Conservation (phyloP, 2,329 filamentous ascomycete species). For the Exutisphaerella laricina region DNA sequence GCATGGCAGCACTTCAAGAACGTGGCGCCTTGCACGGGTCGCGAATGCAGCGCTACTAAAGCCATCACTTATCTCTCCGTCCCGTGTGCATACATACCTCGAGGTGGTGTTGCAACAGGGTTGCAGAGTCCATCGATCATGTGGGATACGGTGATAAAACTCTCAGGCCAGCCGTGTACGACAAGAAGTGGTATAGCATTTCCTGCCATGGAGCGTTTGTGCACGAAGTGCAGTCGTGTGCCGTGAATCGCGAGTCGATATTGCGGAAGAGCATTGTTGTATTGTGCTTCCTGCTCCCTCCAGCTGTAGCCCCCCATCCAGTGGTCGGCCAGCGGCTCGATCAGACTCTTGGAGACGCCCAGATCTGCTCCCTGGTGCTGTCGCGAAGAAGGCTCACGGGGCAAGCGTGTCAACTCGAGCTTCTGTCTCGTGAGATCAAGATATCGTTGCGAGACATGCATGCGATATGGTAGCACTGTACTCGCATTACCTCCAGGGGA, state of each 20-base stretch:
- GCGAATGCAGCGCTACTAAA: no score
- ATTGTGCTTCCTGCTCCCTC: constrained; percentile 52
- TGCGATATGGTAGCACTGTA: constrained; percentile 25
- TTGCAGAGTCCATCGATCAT: constrained; percentile 52
- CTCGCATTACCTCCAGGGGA: constrained; percentile 10
- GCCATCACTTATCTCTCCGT: no score
- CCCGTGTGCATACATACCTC: no score
- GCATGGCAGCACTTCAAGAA: no score
- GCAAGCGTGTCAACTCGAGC: constrained; percentile 60
- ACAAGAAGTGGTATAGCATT: constrained; percentile 59
- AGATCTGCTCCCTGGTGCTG: constrained; percentile 23
- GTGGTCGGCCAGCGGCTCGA: constrained; percentile 54
- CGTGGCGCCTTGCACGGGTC: no score
- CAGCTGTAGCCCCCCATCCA: constrained; percentile 64
- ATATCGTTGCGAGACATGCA: constrained; percentile 57
- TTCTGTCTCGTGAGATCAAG: constrained; percentile 63
- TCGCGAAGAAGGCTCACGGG: constrained; percentile 47
- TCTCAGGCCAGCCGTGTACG: constrained; percentile 60
- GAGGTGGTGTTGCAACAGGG: constrained; percentile 41
- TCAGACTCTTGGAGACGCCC: constrained; percentile 52
- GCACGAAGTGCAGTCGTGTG: constrained; percentile 58
- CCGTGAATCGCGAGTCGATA: constrained; percentile 53
- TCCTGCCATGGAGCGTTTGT: constrained; percentile 49
- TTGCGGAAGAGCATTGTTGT: constrained; percentile 58
- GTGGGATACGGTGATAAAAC: constrained; percentile 55